Base-by-base conservation (phyloP, 2,329 filamentous ascomycete genomes). In the Penicillium sp. region DNA sequence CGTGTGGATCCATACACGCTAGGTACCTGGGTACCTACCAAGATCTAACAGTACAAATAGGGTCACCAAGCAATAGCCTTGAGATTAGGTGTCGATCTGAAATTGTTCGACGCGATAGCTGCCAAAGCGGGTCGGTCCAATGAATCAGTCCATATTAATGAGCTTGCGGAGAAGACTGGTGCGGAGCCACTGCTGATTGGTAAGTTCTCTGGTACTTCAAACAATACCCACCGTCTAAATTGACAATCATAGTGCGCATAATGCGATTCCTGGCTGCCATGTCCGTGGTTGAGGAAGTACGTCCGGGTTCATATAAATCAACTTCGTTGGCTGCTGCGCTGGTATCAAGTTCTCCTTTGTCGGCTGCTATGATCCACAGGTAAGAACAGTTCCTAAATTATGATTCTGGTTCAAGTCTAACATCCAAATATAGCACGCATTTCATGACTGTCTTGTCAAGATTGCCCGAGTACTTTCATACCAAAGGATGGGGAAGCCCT, bases 391-490 rank as follows among this genome's bases (percentile, higher is more conserved):
- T 49, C 22, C 27, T 16, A 35, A 9, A 16, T 33, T 22, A 1
- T 49, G 27, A n/a, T 24, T n/a, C 7, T 7, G 29, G 4, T 39
- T 3, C n/a, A 37, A 14, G 13, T 24, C 5, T 33, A 19, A 44
- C 35, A 52, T 35, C 14, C 26, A 10, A 39, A 16, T 16, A 9
- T 22, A 59, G 60, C 50, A 57, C 60, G 2, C 58, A 63, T 55
- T 59, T 61, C 46, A 46, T 58, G 13, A 54, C 58, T 9, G 46
- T 63, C 2, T 29, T 61, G n/a, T 55, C 58, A 2, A 57, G 27
- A 19, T 54, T 63, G 4, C 61, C 58, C 5, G 61, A 59, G 21
- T 63, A 63, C 22, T 61, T 63, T 46, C 37, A 50, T 14, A 26
- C 35, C 6, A 58, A 59, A n/a, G 55, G 56, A 3, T 63, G 58